phyloP scores from a whole-genome alignment of 129 eudicot species.

The Calendula officinalis region DNA sequence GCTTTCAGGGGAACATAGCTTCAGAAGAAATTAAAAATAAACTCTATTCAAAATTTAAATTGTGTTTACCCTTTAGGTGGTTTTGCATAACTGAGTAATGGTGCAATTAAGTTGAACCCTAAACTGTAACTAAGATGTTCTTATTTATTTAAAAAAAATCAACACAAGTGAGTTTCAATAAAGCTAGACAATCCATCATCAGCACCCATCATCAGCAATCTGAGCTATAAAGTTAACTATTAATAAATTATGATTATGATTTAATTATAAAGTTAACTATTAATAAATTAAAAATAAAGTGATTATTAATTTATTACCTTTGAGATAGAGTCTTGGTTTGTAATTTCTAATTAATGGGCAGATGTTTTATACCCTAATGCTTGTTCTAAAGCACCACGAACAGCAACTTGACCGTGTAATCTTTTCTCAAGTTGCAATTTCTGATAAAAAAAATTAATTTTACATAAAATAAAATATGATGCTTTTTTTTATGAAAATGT shows the following conservation, averaged over 20 bases:
- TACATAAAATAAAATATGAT: not conserved
- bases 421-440: constrained; percentile 85
- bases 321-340: constrained; percentile 54
- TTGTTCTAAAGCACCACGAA: constrained; percentile 78
- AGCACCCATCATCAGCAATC: no score
- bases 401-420: constrained; percentile 72
- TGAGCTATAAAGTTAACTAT: no score
- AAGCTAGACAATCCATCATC: no score
- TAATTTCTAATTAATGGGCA: constrained; percentile 33
- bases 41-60: no score
- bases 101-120: no score
- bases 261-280: not conserved
- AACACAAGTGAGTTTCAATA: no score
- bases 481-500: not conserved
- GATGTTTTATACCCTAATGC: constrained; percentile 68
- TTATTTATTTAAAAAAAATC: no score
- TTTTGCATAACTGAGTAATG: no score
- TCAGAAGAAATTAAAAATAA: no score
- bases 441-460: constrained; percentile 29
- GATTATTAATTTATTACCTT: constrained; percentile 54
- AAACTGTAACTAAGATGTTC: no score
- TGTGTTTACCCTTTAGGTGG: no score
- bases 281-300: not conserved
- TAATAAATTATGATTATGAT: constrained; percentile 15
- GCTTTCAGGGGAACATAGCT: no score